Evolutionary conservation across 495 filamentous ascomycete species (phyloP), one percentile per base, ranked within the genome.

Genomic region (Thermochaetoides thermophila): DNA sequence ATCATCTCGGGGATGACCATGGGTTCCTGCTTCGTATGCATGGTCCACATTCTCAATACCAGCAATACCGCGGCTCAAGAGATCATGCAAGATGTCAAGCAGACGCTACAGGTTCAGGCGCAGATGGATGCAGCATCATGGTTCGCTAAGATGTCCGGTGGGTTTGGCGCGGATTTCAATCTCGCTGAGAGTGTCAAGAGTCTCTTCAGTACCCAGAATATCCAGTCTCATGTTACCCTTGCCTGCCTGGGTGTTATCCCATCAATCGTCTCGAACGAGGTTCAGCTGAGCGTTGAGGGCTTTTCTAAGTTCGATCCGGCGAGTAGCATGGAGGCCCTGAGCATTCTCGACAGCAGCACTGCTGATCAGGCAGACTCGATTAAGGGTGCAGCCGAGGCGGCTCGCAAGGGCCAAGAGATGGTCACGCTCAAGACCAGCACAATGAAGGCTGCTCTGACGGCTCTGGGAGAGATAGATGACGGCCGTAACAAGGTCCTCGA

Each of bases 1-100:
- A 32, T 32, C 31, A 21, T 32, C 15, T 32, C 31, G 17, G 31
- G 31, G 10, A 32, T 32, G 31, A 32, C 31, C n/a, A 21, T 11
- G n/a, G 31, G 31, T 3, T 32, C 31, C 31, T 11, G 17, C 31
- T 32, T 32, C 19, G 31, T 32, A 17, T 17, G 31, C 31, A 32
- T 32, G 17, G 31, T 32, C 8, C 31, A 32, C 19, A 22, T 32
- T 18, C 14, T 21, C 19, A 32, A 32, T 20, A 32, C 31, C 31
- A 32, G 3, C 15, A 32, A 9, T 20, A 21, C 14, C 19, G 5
- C 14, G 1, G 31, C 15, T 20, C 1, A 5, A 4, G 15, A 32
- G 19, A 22, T 4, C 5, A 20, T 32, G 31, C n/a, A 17, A 3
- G n/a, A 10, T 20, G 19, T 32, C n/a, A n/a, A n/a, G n/a, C n/a